Evolutionary conservation across 2,329 filamentous ascomycete genomes (phyloP).

Genomic region (Fusarium sp.): DNA sequence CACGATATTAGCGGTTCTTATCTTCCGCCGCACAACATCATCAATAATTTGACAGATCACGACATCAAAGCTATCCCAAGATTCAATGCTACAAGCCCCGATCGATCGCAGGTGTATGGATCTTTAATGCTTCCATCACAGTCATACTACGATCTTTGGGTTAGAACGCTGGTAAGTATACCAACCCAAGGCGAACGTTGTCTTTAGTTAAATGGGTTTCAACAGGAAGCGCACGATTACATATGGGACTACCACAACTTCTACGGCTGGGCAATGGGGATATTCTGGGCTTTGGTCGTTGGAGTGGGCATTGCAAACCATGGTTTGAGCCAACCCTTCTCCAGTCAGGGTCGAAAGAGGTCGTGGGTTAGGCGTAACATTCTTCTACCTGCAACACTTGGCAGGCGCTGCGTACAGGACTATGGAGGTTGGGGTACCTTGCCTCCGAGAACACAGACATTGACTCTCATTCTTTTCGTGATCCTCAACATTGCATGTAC

Average conservation of each 20-base stretch:
- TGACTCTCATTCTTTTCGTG: not conserved
- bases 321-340: rapidly evolving
- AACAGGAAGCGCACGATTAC: conserved; percentile 4
- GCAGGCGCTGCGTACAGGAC: conserved; percentile 5
- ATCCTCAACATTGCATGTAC: not conserved
- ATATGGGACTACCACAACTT: conserved; percentile 5
- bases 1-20: not conserved
- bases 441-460: not conserved
- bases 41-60: not conserved
- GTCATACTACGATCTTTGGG: not conserved
- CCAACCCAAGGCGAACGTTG: rapidly evolving
- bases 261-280: conserved; percentile 12
- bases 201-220: rapidly evolving
- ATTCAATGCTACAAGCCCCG: conserved; percentile 1
- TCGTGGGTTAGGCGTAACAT: conserved; percentile 1
- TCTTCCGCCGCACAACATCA: not conserved
- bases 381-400: not conserved
- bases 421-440: conserved; percentile 9
- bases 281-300: not conserved
- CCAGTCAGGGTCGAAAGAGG: rapidly evolving
- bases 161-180: not conserved
- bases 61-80: not conserved
- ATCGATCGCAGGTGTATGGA: not conserved
- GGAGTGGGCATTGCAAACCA: not conserved
- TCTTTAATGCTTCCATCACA: not conserved